Evolutionary conservation across 345 rosid species (phyloP).

Genomic region (Jatropha curcas): DNA sequence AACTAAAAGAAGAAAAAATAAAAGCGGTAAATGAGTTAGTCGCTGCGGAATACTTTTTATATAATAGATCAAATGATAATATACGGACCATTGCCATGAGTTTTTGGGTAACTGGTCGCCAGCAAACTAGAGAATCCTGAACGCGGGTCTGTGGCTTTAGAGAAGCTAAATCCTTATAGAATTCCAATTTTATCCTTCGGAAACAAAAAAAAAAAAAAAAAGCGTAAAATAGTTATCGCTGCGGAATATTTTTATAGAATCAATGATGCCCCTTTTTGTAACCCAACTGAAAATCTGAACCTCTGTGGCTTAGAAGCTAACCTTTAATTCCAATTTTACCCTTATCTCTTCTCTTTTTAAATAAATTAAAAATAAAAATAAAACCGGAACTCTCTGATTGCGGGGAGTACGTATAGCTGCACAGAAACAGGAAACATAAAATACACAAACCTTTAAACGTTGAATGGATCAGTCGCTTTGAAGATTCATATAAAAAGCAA

Average conservation of each 20-base stretch:
- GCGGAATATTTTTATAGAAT: neutral
- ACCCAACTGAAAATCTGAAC: constrained; percentile 5
- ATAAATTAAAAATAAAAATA: neutral
- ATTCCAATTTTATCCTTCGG: too few relatives aligned
- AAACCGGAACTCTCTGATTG: neutral
- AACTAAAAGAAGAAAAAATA: too few relatives aligned
- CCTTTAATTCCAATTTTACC: constrained; percentile 10
- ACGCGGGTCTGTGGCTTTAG: too few relatives aligned
- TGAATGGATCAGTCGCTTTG: constrained; percentile 42
- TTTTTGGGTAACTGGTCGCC: too few relatives aligned
- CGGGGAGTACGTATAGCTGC: constrained; percentile 18
- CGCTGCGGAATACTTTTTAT: too few relatives aligned
- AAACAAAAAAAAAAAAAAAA: too few relatives aligned
- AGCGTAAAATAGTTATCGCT: too few relatives aligned
- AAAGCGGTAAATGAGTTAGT: too few relatives aligned
- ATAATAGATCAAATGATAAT: too few relatives aligned
- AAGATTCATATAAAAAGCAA: neutral
- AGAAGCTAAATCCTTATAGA: too few relatives aligned
- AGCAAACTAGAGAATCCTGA: too few relatives aligned
- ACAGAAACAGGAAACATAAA: constrained; percentile 22
- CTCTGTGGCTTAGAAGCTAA: neutral
- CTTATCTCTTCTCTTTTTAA: neutral
- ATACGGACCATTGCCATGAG: too few relatives aligned
- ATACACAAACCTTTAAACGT: constrained; percentile 28
- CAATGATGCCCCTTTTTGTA: neutral